Conservation (phyloP, 192 early-diverging fungal species). For the Pilobolus umbonatus region DNA sequence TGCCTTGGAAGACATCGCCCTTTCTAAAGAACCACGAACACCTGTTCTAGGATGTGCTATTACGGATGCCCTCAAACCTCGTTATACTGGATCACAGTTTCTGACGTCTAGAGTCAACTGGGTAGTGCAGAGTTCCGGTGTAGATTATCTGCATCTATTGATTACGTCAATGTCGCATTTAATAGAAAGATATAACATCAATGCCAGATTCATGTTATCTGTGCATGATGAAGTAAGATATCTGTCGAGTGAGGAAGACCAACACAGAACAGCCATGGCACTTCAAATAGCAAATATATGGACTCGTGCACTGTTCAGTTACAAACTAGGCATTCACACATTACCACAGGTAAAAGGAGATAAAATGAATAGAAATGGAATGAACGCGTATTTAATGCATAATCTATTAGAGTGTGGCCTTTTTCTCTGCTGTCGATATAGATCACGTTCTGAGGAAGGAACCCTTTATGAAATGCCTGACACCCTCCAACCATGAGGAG, state of each 20-base stretch:
- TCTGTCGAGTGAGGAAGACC: constrained; percentile 74
- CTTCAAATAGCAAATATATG: constrained; percentile 91
- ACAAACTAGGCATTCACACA: constrained; percentile 78
- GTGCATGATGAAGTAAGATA: constrained; percentile 96
- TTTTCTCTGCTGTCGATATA: constrained; percentile 93
- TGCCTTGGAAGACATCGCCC: constrained; percentile 76
- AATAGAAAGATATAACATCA: constrained; percentile 67
- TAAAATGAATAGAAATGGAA: background rate
- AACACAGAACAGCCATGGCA: constrained; percentile 69
- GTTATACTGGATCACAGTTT: constrained; percentile 54
- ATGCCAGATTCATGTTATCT: constrained; percentile 81
- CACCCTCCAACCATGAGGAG: constrained; percentile 62
- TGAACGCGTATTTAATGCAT: background rate
- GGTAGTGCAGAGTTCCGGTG: constrained; percentile 97
- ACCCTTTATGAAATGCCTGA: constrained; percentile 78
- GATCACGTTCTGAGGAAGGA: constrained; percentile 93
- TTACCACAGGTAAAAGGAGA: constrained; percentile 62
- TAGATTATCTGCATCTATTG: constrained; percentile 93
- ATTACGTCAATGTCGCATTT: constrained; percentile 85
- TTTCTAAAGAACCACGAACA: constrained; percentile 65
- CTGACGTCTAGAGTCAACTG: constrained; percentile 91
- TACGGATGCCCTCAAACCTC: constrained; percentile 74
- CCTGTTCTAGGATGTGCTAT: constrained; percentile 86
- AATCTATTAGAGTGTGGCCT: constrained; percentile 55
- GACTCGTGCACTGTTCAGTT: constrained; percentile 86